Conservation (phyloP, 805 yeast genomes). For the Myxozyma sirexii region DNA sequence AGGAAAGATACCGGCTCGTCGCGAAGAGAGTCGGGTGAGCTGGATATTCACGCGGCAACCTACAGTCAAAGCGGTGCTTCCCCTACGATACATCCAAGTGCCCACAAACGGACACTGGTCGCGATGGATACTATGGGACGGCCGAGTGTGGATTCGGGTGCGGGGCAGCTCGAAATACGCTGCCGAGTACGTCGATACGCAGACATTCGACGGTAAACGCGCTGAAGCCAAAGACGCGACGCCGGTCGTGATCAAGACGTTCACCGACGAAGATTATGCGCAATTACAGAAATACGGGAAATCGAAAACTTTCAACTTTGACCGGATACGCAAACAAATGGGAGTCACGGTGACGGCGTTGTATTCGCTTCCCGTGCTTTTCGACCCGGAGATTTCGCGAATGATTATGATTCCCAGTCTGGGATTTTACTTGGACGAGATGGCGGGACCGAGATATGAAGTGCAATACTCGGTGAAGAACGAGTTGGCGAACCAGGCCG, state of each 20-base stretch:
- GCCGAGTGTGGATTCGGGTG: conserved; percentile 19
- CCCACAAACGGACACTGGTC: conserved; percentile 13
- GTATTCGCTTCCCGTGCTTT: conserved; percentile 14
- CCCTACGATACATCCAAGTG: not conserved
- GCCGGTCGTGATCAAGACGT: not conserved
- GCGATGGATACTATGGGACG: conserved; percentile 17
- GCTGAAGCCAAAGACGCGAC: not conserved
- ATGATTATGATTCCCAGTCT: conserved; percentile 14
- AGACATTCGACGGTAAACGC: not conserved
- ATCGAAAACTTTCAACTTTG: not conserved
- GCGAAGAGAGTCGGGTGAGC: not conserved
- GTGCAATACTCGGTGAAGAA: conserved; percentile 7
- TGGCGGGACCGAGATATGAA: not conserved
- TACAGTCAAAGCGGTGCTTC: not conserved
- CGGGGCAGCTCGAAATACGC: not conserved
- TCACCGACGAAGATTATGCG: not conserved
- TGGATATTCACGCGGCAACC: conserved; percentile 12
- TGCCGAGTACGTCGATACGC: not conserved
- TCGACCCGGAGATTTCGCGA: conserved; percentile 16
- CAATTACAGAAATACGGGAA: not conserved
- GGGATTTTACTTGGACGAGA: not conserved
- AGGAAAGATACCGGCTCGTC: not conserved
- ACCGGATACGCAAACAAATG: not conserved
- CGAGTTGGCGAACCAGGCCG: not conserved
- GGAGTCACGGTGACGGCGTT: not conserved